These are phyloP conservation scores for Tetrahymena elliotti DNA, from an alignment of 73 alveolate genomes.

Conservation along the genomic window DNA sequence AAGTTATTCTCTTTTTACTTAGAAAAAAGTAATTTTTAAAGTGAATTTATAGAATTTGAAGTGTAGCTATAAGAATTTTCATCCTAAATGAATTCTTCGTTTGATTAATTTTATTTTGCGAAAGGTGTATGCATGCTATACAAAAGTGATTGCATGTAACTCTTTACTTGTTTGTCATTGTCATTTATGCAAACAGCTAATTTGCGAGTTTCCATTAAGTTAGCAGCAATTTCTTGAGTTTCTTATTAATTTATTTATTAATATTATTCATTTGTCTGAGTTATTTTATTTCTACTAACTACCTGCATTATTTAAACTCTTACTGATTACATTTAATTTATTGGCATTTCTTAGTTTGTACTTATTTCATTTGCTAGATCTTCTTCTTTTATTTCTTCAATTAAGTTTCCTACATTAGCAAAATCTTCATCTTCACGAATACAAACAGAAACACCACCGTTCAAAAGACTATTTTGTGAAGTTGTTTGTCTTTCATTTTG, in stretches of 20 bases:
- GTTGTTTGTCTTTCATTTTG: neutral
- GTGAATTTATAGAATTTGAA: neutral
- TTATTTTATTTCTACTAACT: neutral
- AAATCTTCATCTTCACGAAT: neutral
- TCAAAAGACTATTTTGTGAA: neutral
- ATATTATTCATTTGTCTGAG: neutral
- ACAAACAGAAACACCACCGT: neutral
- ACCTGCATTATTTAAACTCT: neutral
- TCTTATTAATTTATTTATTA: neutral
- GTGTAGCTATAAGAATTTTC: neutral
- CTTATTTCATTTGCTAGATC: neutral
- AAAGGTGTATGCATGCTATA: neutral
- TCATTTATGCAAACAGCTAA: neutral
- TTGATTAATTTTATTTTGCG: neutral
- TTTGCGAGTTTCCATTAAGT: neutral
- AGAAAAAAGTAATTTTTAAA: neutral
- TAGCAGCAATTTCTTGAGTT: neutral
- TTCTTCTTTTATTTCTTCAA: neutral
- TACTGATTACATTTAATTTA: neutral
- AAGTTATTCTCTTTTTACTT: neutral
- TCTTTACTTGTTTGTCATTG: neutral
- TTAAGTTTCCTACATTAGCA: neutral
- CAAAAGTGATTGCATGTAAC: neutral
- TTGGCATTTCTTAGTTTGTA: neutral
- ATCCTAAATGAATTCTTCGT: neutral